These are phyloP conservation scores for Chalciporus sp. DNA, from an alignment of 1,284 basidiomycete species.

Conservation along the genomic window DNA sequence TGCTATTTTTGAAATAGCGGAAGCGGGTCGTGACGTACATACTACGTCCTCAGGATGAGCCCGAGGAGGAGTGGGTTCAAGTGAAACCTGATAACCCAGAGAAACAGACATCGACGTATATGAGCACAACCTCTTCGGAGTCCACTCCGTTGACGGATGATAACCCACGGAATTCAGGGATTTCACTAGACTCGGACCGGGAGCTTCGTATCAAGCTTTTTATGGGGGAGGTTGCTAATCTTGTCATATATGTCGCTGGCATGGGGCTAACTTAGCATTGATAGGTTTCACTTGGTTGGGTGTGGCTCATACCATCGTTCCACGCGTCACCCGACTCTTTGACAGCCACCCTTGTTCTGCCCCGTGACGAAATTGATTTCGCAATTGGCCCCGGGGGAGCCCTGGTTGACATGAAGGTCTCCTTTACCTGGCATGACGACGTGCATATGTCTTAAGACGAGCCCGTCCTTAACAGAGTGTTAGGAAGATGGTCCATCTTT, in stretches of 20 bases:
- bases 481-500: no score
- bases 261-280: conserved; percentile 3
- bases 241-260: background rate
- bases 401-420: conserved; percentile 65
- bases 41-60: conserved; percentile 40
- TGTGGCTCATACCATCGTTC: conserved; percentile 83
- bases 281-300: conserved; percentile 78
- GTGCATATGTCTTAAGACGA: conserved; percentile 15
- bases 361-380: conserved; percentile 73
- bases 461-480: no score
- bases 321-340: conserved; percentile 52
- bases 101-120: background rate
- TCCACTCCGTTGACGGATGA: conserved; percentile 1
- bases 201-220: conserved; percentile 82
- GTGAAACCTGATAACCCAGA: conserved; percentile 17
- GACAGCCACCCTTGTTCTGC: conserved; percentile 40
- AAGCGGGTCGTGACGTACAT: conserved; percentile 46
- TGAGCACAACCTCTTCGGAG: conserved; percentile 2
- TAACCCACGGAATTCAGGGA: conserved; percentile 32
- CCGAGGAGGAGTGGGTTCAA: conserved; percentile 42
- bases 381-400: conserved; percentile 68
- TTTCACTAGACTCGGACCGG: conserved; percentile 67
- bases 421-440: conserved; percentile 44
- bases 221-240: conserved; percentile 59
- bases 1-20: conserved; percentile 30